Percentiles rank a stretch among this genome's conserved stretches.
These are phyloP conservation scores for Trichoderma erinaceum DNA, from an alignment of 495 filamentous ascomycete genomes.

Conservation along the genomic window DNA sequence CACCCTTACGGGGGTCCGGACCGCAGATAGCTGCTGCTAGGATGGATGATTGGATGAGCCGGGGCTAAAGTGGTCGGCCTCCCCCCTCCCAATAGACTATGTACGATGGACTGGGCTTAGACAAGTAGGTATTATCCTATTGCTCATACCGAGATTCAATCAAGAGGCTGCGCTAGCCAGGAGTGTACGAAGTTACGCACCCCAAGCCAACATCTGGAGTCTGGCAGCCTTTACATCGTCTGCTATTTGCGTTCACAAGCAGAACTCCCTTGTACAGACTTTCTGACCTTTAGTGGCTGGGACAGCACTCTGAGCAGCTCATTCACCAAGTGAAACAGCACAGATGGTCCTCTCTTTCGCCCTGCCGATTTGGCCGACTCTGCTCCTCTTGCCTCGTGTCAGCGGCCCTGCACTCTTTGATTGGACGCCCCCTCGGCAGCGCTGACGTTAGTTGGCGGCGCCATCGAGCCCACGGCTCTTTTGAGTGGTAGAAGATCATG, in stretches of 20 bases:
- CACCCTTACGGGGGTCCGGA: no score
- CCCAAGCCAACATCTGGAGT: no score
- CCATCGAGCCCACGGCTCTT: background rate
- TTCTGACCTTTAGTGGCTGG: no score
- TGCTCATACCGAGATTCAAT: constrained; percentile 9
- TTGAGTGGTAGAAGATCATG: background rate
- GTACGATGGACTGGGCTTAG: background rate
- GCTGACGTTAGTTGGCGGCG: background rate
- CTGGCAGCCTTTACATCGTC: no score
- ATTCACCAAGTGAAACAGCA: background rate
- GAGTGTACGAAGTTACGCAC: background rate
- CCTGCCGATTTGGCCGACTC: background rate
- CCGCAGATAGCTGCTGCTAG: no score
- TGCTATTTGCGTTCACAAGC: no score
- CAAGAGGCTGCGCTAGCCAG: background rate
- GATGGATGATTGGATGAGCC: no score
- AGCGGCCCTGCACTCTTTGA: background rate
- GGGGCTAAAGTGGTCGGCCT: background rate
- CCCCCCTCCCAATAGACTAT: background rate
- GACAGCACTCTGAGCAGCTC: no score
- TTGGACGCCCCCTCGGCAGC: constrained; percentile 11
- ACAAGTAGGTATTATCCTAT: no score
- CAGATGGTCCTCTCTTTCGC: background rate
- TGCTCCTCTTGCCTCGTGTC: background rate
- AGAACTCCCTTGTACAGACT: no score